These are phyloP conservation scores for Penicillium roqueforti DNA, from an alignment of 495 filamentous ascomycete species.

Conservation along the genomic window DNA sequence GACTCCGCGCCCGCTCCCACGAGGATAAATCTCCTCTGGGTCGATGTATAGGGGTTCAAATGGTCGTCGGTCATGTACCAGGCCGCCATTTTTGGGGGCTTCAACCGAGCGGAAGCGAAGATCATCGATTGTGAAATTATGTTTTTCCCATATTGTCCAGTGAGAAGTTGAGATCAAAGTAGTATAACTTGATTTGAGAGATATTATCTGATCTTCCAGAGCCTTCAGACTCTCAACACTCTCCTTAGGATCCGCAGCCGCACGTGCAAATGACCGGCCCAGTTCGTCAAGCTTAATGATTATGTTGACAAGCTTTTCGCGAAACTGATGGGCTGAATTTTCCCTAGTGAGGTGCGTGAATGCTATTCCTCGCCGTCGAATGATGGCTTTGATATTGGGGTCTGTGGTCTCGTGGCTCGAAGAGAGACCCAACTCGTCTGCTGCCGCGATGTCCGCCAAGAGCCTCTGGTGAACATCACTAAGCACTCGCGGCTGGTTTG, in stretches of 20 bases:
- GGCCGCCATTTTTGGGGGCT: constrained; percentile 34
- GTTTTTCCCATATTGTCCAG: constrained; percentile 8
- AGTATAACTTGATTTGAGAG: constrained; percentile 1
- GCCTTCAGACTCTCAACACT: constrained; percentile 31
- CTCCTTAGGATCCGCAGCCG: constrained; percentile 28
- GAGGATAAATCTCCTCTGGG: constrained; percentile 55
- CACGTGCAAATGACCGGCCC: constrained; percentile 26
- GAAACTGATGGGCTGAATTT: constrained; percentile 21
- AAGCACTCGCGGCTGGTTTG: constrained; percentile 19
- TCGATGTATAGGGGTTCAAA: constrained; percentile 52
- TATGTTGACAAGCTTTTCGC: constrained; percentile 26
- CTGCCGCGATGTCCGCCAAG: constrained; percentile 4
- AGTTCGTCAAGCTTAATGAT: constrained; percentile 26
- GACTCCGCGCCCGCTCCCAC: constrained; percentile 16
- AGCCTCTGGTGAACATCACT: constrained; percentile 20
- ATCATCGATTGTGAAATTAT: constrained; percentile 22
- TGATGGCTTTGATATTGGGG: not conserved
- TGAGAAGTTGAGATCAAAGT: constrained; percentile 19
- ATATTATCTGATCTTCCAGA: constrained; percentile 21
- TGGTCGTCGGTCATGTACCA: constrained; percentile 61
- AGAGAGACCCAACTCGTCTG: not conserved
- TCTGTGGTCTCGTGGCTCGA: not conserved
- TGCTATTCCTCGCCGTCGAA: not conserved
- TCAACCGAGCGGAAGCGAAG: constrained; percentile 18
- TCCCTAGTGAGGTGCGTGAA: constrained; percentile 29